These are phyloP conservation scores for Quercus parvula DNA, from an alignment of 306 rosid species.

Conservation along the genomic window DNA sequence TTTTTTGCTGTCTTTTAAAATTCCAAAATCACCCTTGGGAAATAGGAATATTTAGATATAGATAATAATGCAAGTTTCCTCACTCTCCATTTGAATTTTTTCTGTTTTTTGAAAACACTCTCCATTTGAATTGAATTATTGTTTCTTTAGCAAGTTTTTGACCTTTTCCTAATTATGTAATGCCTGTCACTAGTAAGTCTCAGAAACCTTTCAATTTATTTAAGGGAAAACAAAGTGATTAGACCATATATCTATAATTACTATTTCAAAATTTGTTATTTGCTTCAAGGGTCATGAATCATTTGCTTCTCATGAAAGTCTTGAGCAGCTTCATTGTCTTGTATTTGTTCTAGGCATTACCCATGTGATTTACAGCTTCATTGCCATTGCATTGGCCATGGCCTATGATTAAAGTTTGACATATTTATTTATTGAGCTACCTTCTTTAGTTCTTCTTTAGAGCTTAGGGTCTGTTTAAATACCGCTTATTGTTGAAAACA, in stretches of 20 bases:
- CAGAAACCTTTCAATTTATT: background rate
- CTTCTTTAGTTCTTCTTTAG: background rate
- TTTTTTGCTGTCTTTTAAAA: too few species aligned
- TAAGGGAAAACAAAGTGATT: background rate
- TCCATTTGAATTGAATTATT: background rate
- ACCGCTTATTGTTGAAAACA: too few species aligned
- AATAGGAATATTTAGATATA: background rate
- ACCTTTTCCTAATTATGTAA: background rate
- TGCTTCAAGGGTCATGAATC: constrained; percentile 73
- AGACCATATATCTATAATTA: background rate
- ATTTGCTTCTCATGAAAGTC: constrained; percentile 81
- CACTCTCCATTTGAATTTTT: too few species aligned
- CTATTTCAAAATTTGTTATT: constrained; percentile 12
- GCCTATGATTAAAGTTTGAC: constrained; percentile 65
- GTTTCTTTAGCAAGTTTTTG: background rate
- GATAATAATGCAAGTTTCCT: background rate
- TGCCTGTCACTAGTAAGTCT: background rate
- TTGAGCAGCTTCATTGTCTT: constrained; percentile 90
- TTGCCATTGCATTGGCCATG: constrained; percentile 65
- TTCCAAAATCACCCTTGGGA: too few species aligned
- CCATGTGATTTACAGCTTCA: constrained; percentile 74
- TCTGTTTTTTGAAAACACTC: too few species aligned
- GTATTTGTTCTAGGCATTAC: constrained; percentile 82
- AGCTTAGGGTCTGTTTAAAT: background rate
- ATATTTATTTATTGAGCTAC: constrained; percentile 4